Percentiles rank a stretch among this genome's conserved stretches.
These are phyloP conservation scores for Pleurotus cornucopiae DNA, from an alignment of 768 basidiomycete genomes.

Conservation along the genomic window DNA sequence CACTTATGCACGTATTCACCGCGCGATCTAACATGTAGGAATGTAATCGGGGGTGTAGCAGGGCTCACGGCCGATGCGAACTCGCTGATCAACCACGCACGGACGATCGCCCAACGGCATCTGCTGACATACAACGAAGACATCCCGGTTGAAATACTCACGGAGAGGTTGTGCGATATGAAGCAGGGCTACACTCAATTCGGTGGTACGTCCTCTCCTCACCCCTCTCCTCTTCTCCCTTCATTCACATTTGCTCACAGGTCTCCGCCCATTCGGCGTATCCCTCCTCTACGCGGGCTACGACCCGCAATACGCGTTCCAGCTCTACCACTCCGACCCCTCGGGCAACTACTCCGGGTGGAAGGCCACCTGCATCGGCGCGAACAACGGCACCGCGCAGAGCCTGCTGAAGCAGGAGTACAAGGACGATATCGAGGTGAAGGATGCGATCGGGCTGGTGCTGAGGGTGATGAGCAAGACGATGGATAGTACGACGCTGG, in stretches of 20 bases:
- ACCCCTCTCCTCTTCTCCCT: background rate
- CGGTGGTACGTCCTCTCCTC: constrained; percentile 57
- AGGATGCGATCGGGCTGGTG: constrained; percentile 89
- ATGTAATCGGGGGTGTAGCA: constrained; percentile 92
- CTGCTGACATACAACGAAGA: constrained; percentile 92
- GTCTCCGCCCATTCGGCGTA: constrained; percentile 97
- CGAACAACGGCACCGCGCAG: constrained; percentile 95
- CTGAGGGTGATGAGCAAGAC: constrained; percentile 98
- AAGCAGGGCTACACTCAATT: constrained; percentile 99
- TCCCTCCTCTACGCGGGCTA: constrained; percentile 96
- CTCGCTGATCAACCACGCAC: constrained; percentile 92
- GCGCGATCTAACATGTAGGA: constrained; percentile 42
- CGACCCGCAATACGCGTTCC: constrained; percentile 94
- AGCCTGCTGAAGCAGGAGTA: constrained; percentile 97
- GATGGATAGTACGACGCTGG: constrained; percentile 96
- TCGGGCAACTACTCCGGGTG: constrained; percentile 98
- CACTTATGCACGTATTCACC: no score
- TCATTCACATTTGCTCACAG: constrained; percentile 30
- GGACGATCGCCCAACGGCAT: constrained; percentile 87
- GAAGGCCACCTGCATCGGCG: constrained; percentile 99
- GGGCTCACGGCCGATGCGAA: constrained; percentile 97
- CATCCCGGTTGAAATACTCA: constrained; percentile 94
- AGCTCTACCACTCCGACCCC: constrained; percentile 97
- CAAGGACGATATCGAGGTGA: constrained; percentile 88
- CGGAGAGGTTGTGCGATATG: constrained; percentile 91